Evolutionary conservation across 495 filamentous ascomycete genomes (phyloP).

Genomic region (Parathielavia hyrcaniae): DNA sequence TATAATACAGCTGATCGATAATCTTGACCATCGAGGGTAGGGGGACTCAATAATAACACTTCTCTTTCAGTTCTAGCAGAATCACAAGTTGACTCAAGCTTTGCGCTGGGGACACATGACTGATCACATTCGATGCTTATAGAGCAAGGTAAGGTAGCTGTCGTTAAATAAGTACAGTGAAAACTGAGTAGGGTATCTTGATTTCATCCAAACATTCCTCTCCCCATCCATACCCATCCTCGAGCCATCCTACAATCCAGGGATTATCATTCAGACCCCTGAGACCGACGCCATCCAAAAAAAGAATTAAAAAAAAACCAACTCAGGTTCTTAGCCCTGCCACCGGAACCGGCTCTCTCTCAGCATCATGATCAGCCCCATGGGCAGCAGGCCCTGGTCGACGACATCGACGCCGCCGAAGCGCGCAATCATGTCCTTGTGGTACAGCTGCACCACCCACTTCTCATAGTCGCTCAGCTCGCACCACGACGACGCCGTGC

Average conservation of each 20-base stretch:
- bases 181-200: too few species aligned
- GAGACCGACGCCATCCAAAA: not conserved
- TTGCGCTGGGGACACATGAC: too few species aligned
- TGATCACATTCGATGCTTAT: too few species aligned
- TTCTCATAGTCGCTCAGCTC: slow-evolving; percentile 34
- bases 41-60: too few species aligned
- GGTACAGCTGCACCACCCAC: slow-evolving; percentile 50
- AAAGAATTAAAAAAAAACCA: too few species aligned
- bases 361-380: slow-evolving; percentile 48
- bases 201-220: not conserved
- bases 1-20: too few species aligned
- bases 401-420: slow-evolving; percentile 49
- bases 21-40: too few species aligned
- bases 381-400: slow-evolving; percentile 48
- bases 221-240: not conserved
- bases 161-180: too few species aligned
- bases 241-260: not conserved
- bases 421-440: slow-evolving; percentile 40
- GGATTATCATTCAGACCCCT: not conserved
- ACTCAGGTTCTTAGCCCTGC: slow-evolving; percentile 22
- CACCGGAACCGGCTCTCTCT: slow-evolving; percentile 28
- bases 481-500: slow-evolving; percentile 13
- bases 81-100: too few species aligned
- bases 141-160: too few species aligned
- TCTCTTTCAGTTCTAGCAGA: too few species aligned